These are phyloP conservation scores for Apophysomyces ossiformis DNA, from an alignment of 371 early-diverging fungal species.

Conservation along the genomic window DNA sequence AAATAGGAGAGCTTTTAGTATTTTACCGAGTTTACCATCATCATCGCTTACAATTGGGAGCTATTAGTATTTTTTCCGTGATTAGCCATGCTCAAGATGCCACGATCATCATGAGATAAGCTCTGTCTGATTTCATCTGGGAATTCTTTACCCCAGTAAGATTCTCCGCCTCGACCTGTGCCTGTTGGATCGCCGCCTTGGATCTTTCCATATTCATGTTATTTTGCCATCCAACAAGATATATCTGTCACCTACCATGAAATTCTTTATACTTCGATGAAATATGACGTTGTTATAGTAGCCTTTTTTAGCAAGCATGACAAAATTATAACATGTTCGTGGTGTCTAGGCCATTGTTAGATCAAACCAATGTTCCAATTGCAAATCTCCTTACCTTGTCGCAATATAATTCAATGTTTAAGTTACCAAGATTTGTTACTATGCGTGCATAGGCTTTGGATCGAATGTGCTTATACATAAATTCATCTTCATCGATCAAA, in stretches of 20 bases:
- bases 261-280: slow-evolving; percentile 89
- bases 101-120: slow-evolving; percentile 78
- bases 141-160: slow-evolving; percentile 82
- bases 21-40: too few species aligned
- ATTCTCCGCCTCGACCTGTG: slow-evolving; percentile 87
- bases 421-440: slow-evolving; percentile 82
- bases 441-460: slow-evolving; percentile 78
- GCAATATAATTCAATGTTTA: slow-evolving; percentile 88
- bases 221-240: background rate
- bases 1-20: background rate
- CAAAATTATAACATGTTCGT: slow-evolving; percentile 90
- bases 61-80: slow-evolving; percentile 85
- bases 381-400: slow-evolving; percentile 49
- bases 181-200: slow-evolving; percentile 97
- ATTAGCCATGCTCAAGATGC: slow-evolving; percentile 89
- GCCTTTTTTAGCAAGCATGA: slow-evolving; percentile 81
- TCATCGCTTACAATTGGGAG: slow-evolving; percentile 85
- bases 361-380: background rate
- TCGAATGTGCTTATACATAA: slow-evolving; percentile 83
- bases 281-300: slow-evolving; percentile 84
- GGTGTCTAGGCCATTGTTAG: slow-evolving; percentile 61
- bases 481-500: slow-evolving; percentile 78
- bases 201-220: slow-evolving; percentile 47
- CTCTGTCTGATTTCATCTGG: slow-evolving; percentile 79
- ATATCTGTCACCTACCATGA: slow-evolving; percentile 68